Base-by-base conservation (phyloP, 2,329 filamentous ascomycete species). In the Neonectria sp. region DNA sequence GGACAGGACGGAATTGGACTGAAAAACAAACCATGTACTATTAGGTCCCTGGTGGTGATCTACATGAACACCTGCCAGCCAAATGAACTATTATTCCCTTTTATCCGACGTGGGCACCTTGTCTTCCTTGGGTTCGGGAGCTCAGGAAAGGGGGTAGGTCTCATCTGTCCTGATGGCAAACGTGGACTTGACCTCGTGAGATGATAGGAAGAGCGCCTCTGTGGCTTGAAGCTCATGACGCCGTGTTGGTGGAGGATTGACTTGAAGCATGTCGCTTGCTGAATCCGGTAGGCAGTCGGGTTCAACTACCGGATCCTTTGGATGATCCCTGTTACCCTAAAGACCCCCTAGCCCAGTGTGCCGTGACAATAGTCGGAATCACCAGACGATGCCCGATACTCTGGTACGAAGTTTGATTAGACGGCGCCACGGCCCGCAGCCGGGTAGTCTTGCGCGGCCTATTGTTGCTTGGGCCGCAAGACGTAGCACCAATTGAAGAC, bases 401-500 rank as follows among this genome's bases (percentile, higher is more conserved):
- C 37, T 55, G 48, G 48, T 43, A 40, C 6, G 21, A 40, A 35
- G 17, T 40, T 29, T 58, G 40, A 40, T 33, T 25, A 60, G 53
- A 56, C 51, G n/a, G 24, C 51, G 46, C 37, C 37, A 27, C 43
- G 56, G 56, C 45, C 51, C 51, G 43, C 37, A 13, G 29, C 40
- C 11, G 63, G 70, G 0, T 53, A 69, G 35, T 63, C 59, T 31
- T 61, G 58, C 6, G 24, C n/a, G 13, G 9, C 52, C 24, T 33
- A 6, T 31, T 68, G 66, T 40, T 29, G 49, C 51, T 70, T 78
- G 3, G 82, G 82, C 3, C 77, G 77, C 45, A 87, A 71, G 6
- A 83, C 71, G 70, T 86, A 86, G 59, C 83, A 86, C 73, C 79
- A 83, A 65, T 86, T 75, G 58, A 76, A 86, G 4, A 86, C 73